These are phyloP conservation scores for Arachis monticola DNA, from an alignment of 331 rosid genomes.

Conservation along the genomic window DNA sequence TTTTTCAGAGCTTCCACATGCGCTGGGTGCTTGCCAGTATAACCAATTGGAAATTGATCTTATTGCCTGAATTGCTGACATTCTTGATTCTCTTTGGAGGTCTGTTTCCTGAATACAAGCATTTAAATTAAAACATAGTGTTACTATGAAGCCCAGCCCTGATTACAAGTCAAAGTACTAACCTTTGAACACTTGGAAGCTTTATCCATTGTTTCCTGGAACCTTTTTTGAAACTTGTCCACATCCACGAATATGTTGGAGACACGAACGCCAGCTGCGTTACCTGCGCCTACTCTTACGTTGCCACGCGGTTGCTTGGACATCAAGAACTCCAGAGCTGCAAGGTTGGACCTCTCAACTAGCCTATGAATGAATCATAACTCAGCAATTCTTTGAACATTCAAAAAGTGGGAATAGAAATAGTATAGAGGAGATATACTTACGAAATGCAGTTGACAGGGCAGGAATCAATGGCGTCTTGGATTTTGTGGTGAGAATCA, in stretches of 20 bases:
- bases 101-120: conserved; percentile 59
- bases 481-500: conserved; percentile 72
- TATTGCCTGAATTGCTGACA: conserved; percentile 80
- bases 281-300: conserved; percentile 74
- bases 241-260: conserved; percentile 83
- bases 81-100: conserved; percentile 68
- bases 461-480: conserved; percentile 75
- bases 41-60: conserved; percentile 94
- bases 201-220: conserved; percentile 60
- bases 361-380: neutral
- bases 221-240: conserved; percentile 75
- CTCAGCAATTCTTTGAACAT: too few species aligned
- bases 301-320: conserved; percentile 93
- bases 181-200: conserved; percentile 59
- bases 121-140: neutral
- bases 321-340: conserved; percentile 93
- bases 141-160: conserved; percentile 10
- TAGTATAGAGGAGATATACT: conserved; percentile 32
- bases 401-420: neutral
- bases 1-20: conserved; percentile 64
- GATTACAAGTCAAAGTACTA: conserved; percentile 52
- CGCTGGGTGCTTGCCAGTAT: conserved; percentile 67
- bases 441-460: conserved; percentile 98
- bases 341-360: conserved; percentile 80
- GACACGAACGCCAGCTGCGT: conserved; percentile 67